A percentile compares a stretch with the other conserved stretches of the same genome.
Conservation (phyloP, 1,139 yeast genomes). For the Yamadazyma dushanensis region DNA sequence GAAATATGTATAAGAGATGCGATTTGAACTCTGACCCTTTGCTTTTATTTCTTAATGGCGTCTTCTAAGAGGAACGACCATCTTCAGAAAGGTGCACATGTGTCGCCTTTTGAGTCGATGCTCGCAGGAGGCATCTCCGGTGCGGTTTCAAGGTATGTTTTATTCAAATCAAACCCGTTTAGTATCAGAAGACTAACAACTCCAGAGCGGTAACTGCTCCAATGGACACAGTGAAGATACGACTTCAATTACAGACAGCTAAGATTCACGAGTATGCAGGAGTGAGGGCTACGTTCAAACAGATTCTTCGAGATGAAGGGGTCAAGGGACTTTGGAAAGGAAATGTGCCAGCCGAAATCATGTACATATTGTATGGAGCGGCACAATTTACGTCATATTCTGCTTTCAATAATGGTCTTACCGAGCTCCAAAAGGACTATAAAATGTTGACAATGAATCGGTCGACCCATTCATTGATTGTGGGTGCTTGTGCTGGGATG, state of each 20-base stretch:
- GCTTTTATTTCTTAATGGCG: background rate
- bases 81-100: constrained; percentile 50
- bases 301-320: constrained; percentile 38
- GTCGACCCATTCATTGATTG: constrained; percentile 52
- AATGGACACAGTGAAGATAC: constrained; percentile 81
- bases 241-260: constrained; percentile 60
- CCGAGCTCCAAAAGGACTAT: constrained; percentile 24
- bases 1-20: too few species aligned
- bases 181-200: too few species aligned
- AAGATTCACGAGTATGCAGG: constrained; percentile 13
- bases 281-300: constrained; percentile 17
- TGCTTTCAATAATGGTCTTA: constrained; percentile 45
- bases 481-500: constrained; percentile 80
- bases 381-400: constrained; percentile 78
- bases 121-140: constrained; percentile 78
- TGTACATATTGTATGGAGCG: constrained; percentile 85
- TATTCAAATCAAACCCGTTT: background rate
- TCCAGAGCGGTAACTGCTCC: constrained; percentile 78
- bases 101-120: constrained; percentile 43
- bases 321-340: constrained; percentile 82
- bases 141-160: constrained; percentile 46
- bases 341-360: constrained; percentile 83
- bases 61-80: constrained; percentile 40
- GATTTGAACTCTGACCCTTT: background rate
- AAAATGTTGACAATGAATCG: constrained; percentile 28